Evolutionary conservation across 2,329 filamentous ascomycete species (phyloP), one percentile per base, ranked within the genome.

Genomic region (Diaporthe sp.): DNA sequence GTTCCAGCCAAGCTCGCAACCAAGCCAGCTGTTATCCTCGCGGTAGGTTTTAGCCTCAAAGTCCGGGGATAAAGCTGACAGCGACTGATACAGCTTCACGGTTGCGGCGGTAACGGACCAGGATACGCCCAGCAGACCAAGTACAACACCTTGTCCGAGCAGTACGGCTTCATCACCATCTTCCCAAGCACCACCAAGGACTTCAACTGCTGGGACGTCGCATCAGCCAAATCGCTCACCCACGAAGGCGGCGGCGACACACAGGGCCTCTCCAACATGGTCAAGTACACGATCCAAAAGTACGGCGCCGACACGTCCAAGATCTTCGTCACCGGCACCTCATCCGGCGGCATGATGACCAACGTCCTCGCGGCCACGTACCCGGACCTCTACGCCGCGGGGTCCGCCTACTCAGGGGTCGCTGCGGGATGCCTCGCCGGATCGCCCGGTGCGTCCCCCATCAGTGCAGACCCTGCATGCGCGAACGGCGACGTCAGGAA

Each of bases 201-300:
- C 75, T 73, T 57, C 19, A 68, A 81, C 77, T 91, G 89, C 81
- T 91, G 89, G 88, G 89, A 91, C 76, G 88, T 90, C 13, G 84
- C 86, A 17, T 87, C 84, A 57, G 78, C 83, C 3, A 80, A 78
- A 37, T 85, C 86, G 2, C 82, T 90, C 1, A 87, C 85, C 4
- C 88, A 89, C 77, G 83, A 87, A 75, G 85, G 84, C 17, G 88
- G 88, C 37, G 87, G 88, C 25, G 88, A 90, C 80, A 86, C 84
- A 19, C 84, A 86, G 37, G 84, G 85, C 1, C 88, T 90, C 77
- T 22, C 69, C 28, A 73, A 51, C 42, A 87, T 87, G 86, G 85
- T 88, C 72, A 81, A 80, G 39, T 87, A 85, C 77, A 80, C 85
- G 3, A 79, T 87, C 44, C 78, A 78, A 39, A 83, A 83, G 76